These are phyloP conservation scores for Leishmania arabica DNA, from an alignment of 208 protist species.

Conservation along the genomic window DNA sequence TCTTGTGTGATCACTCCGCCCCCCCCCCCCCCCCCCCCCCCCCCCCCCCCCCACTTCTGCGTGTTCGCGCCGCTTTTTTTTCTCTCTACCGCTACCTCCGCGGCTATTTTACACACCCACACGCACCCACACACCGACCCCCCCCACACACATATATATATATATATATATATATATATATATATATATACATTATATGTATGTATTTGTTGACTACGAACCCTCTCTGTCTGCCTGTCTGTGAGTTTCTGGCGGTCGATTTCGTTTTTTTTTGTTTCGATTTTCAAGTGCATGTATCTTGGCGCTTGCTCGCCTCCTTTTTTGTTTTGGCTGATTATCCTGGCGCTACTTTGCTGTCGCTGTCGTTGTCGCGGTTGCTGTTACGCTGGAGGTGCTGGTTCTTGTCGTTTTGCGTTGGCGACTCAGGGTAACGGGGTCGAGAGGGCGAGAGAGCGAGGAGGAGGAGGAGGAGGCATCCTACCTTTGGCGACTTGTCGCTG, in stretches of 20 bases:
- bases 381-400: not conserved
- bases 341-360: not conserved
- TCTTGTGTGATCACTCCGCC: not conserved
- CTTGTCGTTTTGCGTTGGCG: not conserved
- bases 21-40: too few species aligned
- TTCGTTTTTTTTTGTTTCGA: constrained; percentile 12
- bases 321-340: not conserved
- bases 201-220: too few species aligned
- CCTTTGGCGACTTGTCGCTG: not conserved
- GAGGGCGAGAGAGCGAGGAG: not conserved
- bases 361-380: not conserved
- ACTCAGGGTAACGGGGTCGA: not conserved
- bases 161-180: too few species aligned
- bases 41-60: not conserved
- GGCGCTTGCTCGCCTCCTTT: not conserved
- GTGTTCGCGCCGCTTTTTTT: not conserved
- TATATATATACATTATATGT: too few species aligned
- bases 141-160: too few species aligned
- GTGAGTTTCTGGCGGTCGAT: too few species aligned
- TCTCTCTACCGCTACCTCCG: not conserved
- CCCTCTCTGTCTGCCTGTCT: too few species aligned
- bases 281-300: not conserved
- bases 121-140: too few species aligned
- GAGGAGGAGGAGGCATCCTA: not conserved
- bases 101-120: not conserved